Evolutionary conservation across 345 rosid species (phyloP), one percentile per base, ranked within the genome.

Genomic region (Moricandia arvensis): DNA sequence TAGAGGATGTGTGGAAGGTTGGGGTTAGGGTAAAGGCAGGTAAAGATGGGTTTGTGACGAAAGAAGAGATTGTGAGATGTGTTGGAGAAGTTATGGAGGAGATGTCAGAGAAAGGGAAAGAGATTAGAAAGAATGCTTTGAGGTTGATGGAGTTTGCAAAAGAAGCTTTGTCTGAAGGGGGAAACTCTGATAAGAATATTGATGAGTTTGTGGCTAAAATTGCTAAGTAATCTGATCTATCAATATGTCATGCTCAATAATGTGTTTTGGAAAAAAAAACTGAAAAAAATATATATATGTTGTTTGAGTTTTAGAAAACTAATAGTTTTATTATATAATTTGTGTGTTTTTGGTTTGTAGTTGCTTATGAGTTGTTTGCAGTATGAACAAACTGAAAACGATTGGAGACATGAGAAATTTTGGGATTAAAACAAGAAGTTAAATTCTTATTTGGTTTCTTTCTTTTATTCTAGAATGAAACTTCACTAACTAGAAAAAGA

Each of bases 1-100:
- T 86, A 1, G 80, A 74, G 15, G 82, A 80, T 65, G 76, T 75
- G 18, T 80, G 82, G 82, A 74, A 71, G 62, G 82, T 81, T 4
- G 90, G 90, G 10, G 77, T 85, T 41, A 72, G 84, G 62, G 88
- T 80, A 1, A 75, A 75, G 63, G 27, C 63, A 6, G 75, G 75
- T 29, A 41, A 71, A 37, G 27, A 80, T 57, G 80, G 80, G 37
- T 69, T 71, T 43, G 80, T 80, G 8, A 75, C 69, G 0, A 80
- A 65, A 6, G 80, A 80, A n/a, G 82, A 80, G 73, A 60, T 80
- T 24, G 55, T 61, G 61, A 57, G 76, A 70, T 75, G 82, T 66
- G 75, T 80, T 59, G 75, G 43, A 12, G 80, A 75, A 75, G 66
- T 75, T 29, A 70, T 80, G 82, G 80, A 80, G 10, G 80, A 71